A percentile compares a stretch with the other conserved stretches of the same genome.
These are phyloP conservation scores for Viola pubescens DNA, from an alignment of 441 rosid genomes.

Conservation along the genomic window DNA sequence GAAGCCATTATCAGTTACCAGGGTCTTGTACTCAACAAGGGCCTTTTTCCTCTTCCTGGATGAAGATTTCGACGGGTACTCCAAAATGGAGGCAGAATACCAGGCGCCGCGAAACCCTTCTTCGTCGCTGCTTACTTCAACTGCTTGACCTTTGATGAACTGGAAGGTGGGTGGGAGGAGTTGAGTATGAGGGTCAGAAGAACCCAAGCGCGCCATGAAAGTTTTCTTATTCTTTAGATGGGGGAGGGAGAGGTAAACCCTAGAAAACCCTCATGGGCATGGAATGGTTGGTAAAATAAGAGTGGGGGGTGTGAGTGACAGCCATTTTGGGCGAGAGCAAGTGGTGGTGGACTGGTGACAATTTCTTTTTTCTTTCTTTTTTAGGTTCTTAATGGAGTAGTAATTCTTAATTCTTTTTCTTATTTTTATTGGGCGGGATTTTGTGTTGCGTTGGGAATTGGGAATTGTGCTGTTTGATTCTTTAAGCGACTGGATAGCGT, in stretches of 20 bases:
- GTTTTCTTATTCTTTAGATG: neutral
- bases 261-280: no score
- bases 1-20: conserved; percentile 41
- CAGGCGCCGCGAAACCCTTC: conserved; percentile 67
- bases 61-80: conserved; percentile 12
- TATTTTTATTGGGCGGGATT: no score
- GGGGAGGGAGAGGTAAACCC: neutral
- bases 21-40: conserved; percentile 43
- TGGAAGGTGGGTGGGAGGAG: conserved; percentile 6
- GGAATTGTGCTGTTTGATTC: no score
- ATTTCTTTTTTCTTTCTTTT: no score
- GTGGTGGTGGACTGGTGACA: no score
- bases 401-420: no score
- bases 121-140: conserved; percentile 63
- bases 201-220: conserved; percentile 6
- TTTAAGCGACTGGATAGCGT: no score
- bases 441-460: no score
- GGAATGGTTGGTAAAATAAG: neutral
- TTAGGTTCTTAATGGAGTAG: no score
- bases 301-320: neutral
- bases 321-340: no score
- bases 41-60: conserved; percentile 24
- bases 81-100: conserved; percentile 46
- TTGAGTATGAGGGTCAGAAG: conserved; percentile 7
- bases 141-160: conserved; percentile 36